A percentile compares a stretch with the other conserved stretches of the same genome.
phyloP scores from a whole-genome alignment of 2,329 filamentous ascomycete genomes.

The Purpureocillium takamizusanense region DNA sequence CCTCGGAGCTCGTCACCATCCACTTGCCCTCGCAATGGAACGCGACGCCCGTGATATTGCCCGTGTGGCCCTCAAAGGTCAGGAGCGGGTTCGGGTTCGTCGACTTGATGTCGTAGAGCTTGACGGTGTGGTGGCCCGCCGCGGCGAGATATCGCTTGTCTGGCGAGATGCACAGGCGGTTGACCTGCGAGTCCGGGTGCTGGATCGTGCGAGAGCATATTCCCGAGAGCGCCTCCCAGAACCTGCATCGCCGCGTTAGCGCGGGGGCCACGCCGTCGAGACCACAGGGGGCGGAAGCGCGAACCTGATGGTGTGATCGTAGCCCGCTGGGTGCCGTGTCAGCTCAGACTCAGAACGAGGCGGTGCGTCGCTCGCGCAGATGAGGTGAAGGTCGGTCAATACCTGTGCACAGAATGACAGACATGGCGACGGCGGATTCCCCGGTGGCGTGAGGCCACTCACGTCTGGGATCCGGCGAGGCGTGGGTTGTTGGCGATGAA shows the following conservation, averaged over 20 bases:
- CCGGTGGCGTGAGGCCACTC: not conserved
- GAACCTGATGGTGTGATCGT: constrained; percentile 55
- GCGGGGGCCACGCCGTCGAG: constrained; percentile 3
- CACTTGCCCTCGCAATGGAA: constrained; percentile 99
- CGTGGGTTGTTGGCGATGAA: not conserved
- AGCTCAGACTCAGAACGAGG: constrained; percentile 10
- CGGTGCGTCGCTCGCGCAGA: not conserved
- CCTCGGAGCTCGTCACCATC: constrained; percentile 98
- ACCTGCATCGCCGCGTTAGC: constrained; percentile 43
- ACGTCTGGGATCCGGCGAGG: not conserved
- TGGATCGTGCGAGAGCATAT: constrained; percentile 98
- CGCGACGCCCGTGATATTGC: constrained; percentile 90
- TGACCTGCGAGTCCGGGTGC: constrained; percentile 96
- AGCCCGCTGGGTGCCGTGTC: constrained; percentile 35
- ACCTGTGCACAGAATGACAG: constrained; percentile 56
- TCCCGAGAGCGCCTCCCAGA: constrained; percentile 96
- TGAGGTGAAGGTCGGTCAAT: constrained; percentile 13
- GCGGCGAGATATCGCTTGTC: constrained; percentile 94
- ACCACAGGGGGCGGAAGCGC: constrained; percentile 8
- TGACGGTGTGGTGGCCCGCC: constrained; percentile 72
- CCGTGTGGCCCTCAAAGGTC: constrained; percentile 91
- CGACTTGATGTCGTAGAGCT: constrained; percentile 97
- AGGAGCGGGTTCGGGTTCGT: constrained; percentile 92
- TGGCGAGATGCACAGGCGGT: constrained; percentile 94
- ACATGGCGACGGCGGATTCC: constrained; percentile 31